Conservation (phyloP, 2,329 filamentous ascomycete species). For the Cyanodermella asteris region DNA sequence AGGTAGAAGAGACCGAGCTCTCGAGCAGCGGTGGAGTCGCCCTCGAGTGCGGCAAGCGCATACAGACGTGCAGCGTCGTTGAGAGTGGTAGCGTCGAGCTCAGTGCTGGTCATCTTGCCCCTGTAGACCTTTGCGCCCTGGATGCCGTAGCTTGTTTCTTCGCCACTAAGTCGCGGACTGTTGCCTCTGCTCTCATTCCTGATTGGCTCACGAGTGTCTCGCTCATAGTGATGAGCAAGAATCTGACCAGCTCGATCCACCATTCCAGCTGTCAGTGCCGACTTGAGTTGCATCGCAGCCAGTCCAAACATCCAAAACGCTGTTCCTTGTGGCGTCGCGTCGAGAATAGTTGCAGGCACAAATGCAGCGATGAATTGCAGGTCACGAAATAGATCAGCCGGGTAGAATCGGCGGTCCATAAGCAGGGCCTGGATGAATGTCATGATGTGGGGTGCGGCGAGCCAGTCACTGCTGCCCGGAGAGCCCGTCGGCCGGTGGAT, state of each 20-base stretch:
- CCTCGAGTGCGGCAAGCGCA: constrained; percentile 84
- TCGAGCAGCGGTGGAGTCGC: constrained; percentile 67
- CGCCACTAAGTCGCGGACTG: too few relatives aligned
- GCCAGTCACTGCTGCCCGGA: constrained; percentile 10
- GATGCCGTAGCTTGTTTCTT: constrained; percentile 6
- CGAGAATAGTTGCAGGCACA: constrained; percentile 33
- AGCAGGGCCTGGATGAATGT: constrained; percentile 4
- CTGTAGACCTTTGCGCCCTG: neutral
- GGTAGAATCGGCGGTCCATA: constrained; percentile 30
- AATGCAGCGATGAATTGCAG: constrained; percentile 49
- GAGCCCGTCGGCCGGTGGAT: constrained; percentile 8
- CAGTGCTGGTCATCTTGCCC: constrained; percentile 7
- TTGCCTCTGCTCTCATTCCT: constrained; percentile 12
- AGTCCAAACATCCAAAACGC: constrained; percentile 82
- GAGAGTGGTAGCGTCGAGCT: constrained; percentile 35
- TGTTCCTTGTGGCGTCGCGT: constrained; percentile 39
- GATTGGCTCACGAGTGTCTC: constrained; percentile 5
- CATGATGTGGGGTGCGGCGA: constrained; percentile 4
- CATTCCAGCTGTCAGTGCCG: constrained; percentile 69
- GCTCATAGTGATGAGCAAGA: constrained; percentile 26
- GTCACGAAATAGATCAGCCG: constrained; percentile 61
- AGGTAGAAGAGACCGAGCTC: constrained; percentile 88
- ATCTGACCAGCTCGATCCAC: constrained; percentile 52
- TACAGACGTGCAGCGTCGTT: constrained; percentile 78
- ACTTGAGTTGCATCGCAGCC: constrained; percentile 70